Conservation (phyloP, 768 basidiomycete species). For the Trametes cingulata region DNA sequence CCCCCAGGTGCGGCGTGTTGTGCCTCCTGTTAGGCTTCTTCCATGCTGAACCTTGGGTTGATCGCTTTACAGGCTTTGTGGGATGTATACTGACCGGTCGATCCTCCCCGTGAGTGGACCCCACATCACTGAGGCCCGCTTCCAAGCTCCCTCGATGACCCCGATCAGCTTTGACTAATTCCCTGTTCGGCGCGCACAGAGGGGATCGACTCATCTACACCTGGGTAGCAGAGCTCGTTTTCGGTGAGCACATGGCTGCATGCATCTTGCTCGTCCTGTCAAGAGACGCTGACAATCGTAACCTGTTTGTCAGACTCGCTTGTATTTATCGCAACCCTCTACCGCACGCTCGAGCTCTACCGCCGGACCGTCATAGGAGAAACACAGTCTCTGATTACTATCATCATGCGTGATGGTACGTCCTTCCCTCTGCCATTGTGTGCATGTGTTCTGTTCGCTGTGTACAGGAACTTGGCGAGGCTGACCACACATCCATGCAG, state of each 20-base stretch:
- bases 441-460: no score
- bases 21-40: no score
- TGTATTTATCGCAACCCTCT: conserved; percentile 30
- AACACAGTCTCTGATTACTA: conserved; percentile 22
- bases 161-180: no score
- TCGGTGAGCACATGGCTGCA: no score
- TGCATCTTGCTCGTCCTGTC: not conserved
- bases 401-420: conserved; percentile 30
- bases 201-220: conserved; percentile 28
- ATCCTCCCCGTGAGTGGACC: conserved; percentile 25
- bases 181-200: conserved; percentile 1
- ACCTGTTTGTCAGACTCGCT: conserved; percentile 20
- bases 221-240: conserved; percentile 31
- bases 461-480: no score
- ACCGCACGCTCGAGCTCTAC: conserved; percentile 26
- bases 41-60: no score
- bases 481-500: conserved; percentile 7
- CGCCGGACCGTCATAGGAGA: conserved; percentile 18
- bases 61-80: conserved; percentile 28
- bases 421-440: not conserved
- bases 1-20: conserved; percentile 29
- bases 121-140: not conserved
- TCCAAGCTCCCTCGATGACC: not conserved
- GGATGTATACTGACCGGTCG: conserved; percentile 29
- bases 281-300: not conserved